phyloP scores from a whole-genome alignment of 768 basidiomycete species.

The Mycena alexandri region DNA sequence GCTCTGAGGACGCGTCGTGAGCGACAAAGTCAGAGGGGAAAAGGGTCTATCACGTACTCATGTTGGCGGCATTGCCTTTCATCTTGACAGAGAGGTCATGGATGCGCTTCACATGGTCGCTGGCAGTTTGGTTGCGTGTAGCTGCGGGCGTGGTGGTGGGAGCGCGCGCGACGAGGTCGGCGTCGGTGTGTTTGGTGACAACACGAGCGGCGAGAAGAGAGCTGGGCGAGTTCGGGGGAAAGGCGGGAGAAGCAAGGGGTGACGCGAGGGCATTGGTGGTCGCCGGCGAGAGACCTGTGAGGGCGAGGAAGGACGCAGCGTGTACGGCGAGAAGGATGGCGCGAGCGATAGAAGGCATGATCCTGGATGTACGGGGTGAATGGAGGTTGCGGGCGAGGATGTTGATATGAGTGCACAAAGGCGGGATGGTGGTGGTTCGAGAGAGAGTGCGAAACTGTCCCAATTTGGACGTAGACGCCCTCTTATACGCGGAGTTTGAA shows the following conservation, averaged over 20 bases:
- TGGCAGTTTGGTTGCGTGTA: conserved; percentile 2
- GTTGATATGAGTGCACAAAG: conserved; percentile 10
- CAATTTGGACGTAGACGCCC: conserved; percentile 8
- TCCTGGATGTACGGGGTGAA: conserved; percentile 12
- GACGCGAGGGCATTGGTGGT: conserved; percentile 48
- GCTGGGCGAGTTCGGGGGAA: conserved; percentile 36
- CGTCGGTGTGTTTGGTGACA: conserved; percentile 23
- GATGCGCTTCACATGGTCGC: neutral
- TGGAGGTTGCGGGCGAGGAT: conserved; percentile 23
- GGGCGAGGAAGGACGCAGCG: conserved; percentile 53
- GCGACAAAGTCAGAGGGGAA: neutral
- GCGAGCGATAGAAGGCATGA: conserved; percentile 53
- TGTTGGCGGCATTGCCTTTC: conserved; percentile 35
- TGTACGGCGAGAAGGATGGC: conserved; percentile 56
- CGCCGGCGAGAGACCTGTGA: conserved; percentile 48
- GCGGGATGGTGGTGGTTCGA: conserved; percentile 35
- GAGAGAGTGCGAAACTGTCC: conserved; percentile 31
- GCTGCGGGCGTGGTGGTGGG: conserved; percentile 11
- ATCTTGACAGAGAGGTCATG: neutral
- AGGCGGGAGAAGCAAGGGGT: conserved; percentile 46
- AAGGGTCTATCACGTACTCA: conserved; percentile 45
- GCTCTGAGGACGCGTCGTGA: conserved; percentile 41
- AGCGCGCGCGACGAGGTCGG: conserved; percentile 42
- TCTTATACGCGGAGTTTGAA: conserved; percentile 34
- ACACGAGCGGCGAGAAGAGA: conserved; percentile 41